A percentile compares a stretch with the other conserved stretches of the same genome.
phyloP scores from a whole-genome alignment of 257 asterid genomes.

The Solanum tarapatanum region DNA sequence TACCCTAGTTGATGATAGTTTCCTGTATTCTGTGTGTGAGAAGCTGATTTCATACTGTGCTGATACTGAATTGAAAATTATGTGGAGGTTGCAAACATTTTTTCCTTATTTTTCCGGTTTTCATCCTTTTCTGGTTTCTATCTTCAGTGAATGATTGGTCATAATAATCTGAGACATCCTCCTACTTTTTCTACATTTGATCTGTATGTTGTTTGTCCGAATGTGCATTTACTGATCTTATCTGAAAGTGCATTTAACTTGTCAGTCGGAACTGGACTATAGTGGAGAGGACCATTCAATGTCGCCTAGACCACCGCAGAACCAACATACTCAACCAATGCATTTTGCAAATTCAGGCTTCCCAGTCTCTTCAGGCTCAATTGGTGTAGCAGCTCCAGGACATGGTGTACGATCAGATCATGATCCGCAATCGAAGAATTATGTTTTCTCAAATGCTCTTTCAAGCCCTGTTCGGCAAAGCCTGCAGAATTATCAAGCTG shows the following conservation, averaged over 20 bases:
- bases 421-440: constrained; percentile 28
- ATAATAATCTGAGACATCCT: background rate
- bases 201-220: background rate
- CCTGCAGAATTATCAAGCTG: constrained; percentile 30
- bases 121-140: background rate
- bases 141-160: background rate
- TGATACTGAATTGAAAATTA: background rate
- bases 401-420: constrained; percentile 18
- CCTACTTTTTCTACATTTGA: background rate
- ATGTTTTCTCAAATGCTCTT: constrained; percentile 38
- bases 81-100: background rate
- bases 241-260: background rate
- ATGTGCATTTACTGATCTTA: background rate
- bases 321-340: constrained; percentile 19
- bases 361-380: constrained; percentile 18
- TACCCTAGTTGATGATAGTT: background rate
- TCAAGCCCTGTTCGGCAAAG: constrained; percentile 36
- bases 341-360: constrained; percentile 17
- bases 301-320: constrained; percentile 31
- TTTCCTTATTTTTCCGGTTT: background rate
- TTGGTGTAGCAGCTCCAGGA: constrained; percentile 11
- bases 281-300: constrained; percentile 30
- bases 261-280: constrained; percentile 30
- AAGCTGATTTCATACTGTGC: background rate
- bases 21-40: background rate